phyloP scores from a whole-genome alignment of 371 early-diverging fungal species.

The Mucor lusitanicus region DNA sequence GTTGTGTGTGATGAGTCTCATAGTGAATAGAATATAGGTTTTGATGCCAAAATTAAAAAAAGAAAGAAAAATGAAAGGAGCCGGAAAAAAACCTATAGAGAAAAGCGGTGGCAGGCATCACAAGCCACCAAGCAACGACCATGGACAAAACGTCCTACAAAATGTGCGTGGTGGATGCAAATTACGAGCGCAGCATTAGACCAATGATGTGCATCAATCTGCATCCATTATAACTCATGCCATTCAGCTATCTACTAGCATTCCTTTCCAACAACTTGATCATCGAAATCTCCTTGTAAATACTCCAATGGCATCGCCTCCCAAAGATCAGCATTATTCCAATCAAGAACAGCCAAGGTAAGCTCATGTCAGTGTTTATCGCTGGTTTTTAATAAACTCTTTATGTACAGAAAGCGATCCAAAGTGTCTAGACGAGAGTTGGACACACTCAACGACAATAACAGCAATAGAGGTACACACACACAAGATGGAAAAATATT shows the following conservation, averaged over 20 bases:
- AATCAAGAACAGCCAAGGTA: neutral
- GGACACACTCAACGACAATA: conserved; percentile 37
- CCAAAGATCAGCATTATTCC: neutral
- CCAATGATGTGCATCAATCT: conserved; percentile 6
- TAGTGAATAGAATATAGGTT: conserved; percentile 26
- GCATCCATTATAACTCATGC: conserved; percentile 11
- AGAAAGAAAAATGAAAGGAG: neutral
- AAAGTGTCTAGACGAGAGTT: conserved; percentile 37
- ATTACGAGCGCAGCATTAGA: neutral
- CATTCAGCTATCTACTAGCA: neutral
- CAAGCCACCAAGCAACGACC: conserved; percentile 6
- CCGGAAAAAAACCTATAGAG: neutral
- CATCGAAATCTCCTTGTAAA: neutral
- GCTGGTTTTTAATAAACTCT: neutral
- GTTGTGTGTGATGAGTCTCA: conserved; percentile 97
- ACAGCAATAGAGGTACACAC: conserved; percentile 39
- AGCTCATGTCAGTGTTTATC: neutral
- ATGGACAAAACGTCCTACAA: neutral
- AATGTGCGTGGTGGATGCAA: neutral
- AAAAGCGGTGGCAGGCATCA: neutral
- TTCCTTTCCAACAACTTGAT: neutral
- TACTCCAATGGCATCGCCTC: neutral
- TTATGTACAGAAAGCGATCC: conserved; percentile 25
- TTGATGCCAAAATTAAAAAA: neutral
- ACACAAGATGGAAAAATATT: neutral